Evolutionary conservation across 1,139 yeast species (phyloP).

Genomic region (Lodderomyces jiufengensis): DNA sequence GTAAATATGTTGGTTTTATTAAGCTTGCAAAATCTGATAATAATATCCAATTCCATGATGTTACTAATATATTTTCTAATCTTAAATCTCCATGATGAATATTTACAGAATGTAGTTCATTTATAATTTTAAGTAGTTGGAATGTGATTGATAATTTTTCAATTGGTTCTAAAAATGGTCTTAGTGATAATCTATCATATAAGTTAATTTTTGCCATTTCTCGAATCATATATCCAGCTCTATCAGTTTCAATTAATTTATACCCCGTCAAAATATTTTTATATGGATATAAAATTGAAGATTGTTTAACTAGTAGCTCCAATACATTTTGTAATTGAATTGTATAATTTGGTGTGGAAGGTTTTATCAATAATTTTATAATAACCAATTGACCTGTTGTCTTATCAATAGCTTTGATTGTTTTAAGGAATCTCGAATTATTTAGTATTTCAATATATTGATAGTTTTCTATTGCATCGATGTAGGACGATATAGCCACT

Average conservation of each 20-base stretch:
- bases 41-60: constrained; percentile 86
- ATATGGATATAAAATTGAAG: constrained; percentile 41
- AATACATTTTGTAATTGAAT: constrained; percentile 31
- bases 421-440: constrained; percentile 80
- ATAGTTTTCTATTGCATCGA: constrained; percentile 69
- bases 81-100: constrained; percentile 89
- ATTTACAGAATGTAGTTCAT: constrained; percentile 57
- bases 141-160: constrained; percentile 84
- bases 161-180: constrained; percentile 80
- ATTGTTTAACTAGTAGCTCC: constrained; percentile 33
- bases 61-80: constrained; percentile 80
- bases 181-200: constrained; percentile 79
- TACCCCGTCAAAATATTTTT: constrained; percentile 71
- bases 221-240: constrained; percentile 87
- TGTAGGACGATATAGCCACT: constrained; percentile 85
- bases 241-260: constrained; percentile 76
- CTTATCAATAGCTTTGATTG: constrained; percentile 70
- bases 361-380: constrained; percentile 80
- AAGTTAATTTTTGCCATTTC: constrained; percentile 76
- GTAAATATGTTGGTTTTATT: constrained; percentile 76
- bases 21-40: constrained; percentile 79
- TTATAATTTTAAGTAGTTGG: constrained; percentile 64
- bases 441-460: constrained; percentile 71
- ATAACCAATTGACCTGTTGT: constrained; percentile 61
- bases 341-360: constrained; percentile 41